A percentile compares a stretch with the other conserved stretches of the same genome.
Evolutionary conservation across 2,329 filamentous ascomycete genomes (phyloP).

Genomic region (Neocucurbitaria cava): DNA sequence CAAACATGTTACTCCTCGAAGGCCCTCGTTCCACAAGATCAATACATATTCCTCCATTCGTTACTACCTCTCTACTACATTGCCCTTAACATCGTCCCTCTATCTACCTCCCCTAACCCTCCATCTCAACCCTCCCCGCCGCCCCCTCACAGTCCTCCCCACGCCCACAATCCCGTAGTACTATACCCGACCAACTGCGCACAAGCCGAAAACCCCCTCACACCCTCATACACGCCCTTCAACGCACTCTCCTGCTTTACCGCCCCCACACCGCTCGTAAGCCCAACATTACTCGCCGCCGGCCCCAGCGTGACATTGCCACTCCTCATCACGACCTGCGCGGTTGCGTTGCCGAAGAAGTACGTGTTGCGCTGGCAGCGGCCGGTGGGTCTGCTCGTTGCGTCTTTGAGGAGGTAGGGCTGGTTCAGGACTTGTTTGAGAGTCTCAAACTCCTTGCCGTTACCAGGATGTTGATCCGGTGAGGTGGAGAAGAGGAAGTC

Average conservation of each 20-base stretch:
- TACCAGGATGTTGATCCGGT: too few species aligned
- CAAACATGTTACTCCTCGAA: too few species aligned
- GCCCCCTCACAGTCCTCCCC: constrained; percentile 19
- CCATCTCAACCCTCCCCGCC: background rate
- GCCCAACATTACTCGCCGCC: constrained; percentile 1
- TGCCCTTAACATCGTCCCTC: too few species aligned
- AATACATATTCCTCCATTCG: too few species aligned
- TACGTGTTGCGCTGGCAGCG: constrained; percentile 15
- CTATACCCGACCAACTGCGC: constrained; percentile 16
- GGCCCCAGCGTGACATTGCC: constrained; percentile 16
- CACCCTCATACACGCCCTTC: constrained; percentile 1
- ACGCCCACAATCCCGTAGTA: constrained; percentile 5
- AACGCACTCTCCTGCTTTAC: background rate
- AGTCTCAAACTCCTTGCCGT: background rate
- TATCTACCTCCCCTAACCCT: too few species aligned
- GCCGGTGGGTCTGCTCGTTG: background rate
- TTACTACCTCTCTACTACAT: too few species aligned
- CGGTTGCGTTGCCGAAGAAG: constrained; percentile 14
- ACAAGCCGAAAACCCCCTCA: constrained; percentile 15
- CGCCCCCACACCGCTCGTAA: background rate
- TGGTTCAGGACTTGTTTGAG: constrained; percentile 15
- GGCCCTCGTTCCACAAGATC: too few species aligned
- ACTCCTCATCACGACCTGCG: constrained; percentile 7
- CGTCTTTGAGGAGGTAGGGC: constrained; percentile 6
- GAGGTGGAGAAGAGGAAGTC: constrained; percentile 12